Evolutionary conservation across 2,329 filamentous ascomycete genomes (phyloP).

Genomic region (Lachnellula hyalina): DNA sequence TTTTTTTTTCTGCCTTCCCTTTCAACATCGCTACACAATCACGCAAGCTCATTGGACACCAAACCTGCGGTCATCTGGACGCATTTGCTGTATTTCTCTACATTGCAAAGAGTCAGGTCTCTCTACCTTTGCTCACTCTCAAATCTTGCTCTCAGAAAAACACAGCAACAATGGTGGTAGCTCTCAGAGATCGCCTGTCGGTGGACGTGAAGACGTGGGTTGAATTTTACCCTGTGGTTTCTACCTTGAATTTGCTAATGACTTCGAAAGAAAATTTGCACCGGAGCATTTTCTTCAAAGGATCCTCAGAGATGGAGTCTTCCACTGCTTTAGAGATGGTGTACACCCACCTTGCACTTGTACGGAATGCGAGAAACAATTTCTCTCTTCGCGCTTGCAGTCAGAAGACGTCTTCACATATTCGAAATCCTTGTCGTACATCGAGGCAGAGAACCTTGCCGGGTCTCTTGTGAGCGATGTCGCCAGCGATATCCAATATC

Average conservation of each 20-base stretch:
- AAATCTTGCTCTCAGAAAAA: not conserved
- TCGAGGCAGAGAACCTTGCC: not conserved
- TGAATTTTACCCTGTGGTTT: not conserved
- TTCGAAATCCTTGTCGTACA: not conserved
- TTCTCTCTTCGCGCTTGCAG: not conserved
- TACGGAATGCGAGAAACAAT: not conserved
- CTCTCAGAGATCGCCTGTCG: not conserved
- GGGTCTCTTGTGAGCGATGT: not conserved
- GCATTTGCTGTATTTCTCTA: no score
- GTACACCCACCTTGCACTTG: not conserved
- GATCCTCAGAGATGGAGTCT: not conserved
- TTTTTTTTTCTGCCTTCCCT: no score
- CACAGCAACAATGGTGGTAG: not conserved
- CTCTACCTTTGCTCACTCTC: not conserved
- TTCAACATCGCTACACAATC: no score
- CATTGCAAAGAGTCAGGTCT: no score
- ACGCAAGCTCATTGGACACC: no score
- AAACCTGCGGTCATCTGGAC: no score
- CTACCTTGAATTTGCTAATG: not conserved
- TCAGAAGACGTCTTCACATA: not conserved
- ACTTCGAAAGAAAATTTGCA: not conserved
- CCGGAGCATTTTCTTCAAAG: not conserved
- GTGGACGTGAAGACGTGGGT: not conserved
- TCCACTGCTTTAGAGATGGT: not conserved
- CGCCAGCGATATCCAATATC: not conserved